Percentiles rank a stretch among this genome's conserved stretches.
These are phyloP conservation scores for Oryza longistaminata DNA, from an alignment of 176 grass and related monocot genomes.

Conservation along the genomic window DNA sequence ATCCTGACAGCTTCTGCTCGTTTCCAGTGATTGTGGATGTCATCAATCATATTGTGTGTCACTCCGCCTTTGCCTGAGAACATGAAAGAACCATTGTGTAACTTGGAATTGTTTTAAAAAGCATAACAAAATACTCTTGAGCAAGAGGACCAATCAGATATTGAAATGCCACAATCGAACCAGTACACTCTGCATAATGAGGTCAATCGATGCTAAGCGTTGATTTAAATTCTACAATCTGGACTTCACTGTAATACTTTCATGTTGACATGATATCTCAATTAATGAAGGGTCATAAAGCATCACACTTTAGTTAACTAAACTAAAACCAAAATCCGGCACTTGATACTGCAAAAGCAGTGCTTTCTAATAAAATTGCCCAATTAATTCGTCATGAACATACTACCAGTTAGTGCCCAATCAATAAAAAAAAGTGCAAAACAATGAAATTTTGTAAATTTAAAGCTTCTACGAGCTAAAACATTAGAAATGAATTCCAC, in stretches of 20 bases:
- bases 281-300: not conserved
- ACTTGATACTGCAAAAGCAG: not conserved
- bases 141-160: too few species aligned
- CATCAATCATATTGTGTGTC: slow-evolving; percentile 78
- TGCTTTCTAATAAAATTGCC: not conserved
- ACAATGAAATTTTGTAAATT: not conserved
- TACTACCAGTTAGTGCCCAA: not conserved
- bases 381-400: not conserved
- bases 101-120: not conserved
- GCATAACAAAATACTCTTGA: too few species aligned
- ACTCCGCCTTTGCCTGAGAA: slow-evolving; percentile 65
- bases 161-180: not conserved
- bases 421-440: not conserved
- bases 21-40: slow-evolving; percentile 82
- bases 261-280: not conserved
- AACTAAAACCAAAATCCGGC: not conserved
- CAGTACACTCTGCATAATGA: not conserved
- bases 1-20: slow-evolving; percentile 72
- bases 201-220: not conserved
- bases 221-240: not conserved
- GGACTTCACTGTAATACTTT: not conserved
- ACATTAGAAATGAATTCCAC: not conserved
- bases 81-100: not conserved
- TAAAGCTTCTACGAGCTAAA: not conserved
- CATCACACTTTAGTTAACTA: not conserved